Conservation (phyloP, 352 stramenopile genomes). For the Phytophthora constricta region DNA sequence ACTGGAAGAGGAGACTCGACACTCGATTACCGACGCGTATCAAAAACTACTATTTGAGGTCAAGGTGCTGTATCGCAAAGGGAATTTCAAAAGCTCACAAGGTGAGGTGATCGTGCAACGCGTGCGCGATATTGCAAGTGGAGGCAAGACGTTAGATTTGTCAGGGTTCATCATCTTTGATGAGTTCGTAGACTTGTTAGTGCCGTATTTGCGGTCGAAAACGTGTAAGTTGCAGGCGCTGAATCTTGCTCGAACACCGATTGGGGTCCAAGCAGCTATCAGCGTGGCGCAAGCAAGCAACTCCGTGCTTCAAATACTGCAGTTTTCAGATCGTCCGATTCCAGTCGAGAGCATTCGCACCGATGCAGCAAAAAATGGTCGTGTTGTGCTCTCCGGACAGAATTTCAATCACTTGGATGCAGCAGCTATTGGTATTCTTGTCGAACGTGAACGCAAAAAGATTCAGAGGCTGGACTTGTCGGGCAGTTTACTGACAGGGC, state of each 20-base stretch:
- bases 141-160: slow-evolving; percentile 54
- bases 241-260: slow-evolving; percentile 57
- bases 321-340: slow-evolving; percentile 56
- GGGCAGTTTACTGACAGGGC: slow-evolving; percentile 56
- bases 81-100: slow-evolving; percentile 71
- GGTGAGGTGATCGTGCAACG: slow-evolving; percentile 61
- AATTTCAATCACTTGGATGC: slow-evolving; percentile 69
- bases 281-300: slow-evolving; percentile 52
- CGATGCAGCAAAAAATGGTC: slow-evolving; percentile 36
- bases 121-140: slow-evolving; percentile 51
- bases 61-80: slow-evolving; percentile 60
- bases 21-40: slow-evolving; percentile 64
- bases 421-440: slow-evolving; percentile 53
- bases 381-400: slow-evolving; percentile 31
- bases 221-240: slow-evolving; percentile 53
- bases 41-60: slow-evolving; percentile 73
- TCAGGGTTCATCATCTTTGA: slow-evolving; percentile 63
- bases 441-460: slow-evolving; percentile 59
- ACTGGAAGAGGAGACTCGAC: slow-evolving; percentile 73
- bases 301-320: slow-evolving; percentile 45
- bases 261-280: slow-evolving; percentile 53
- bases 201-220: slow-evolving; percentile 59
- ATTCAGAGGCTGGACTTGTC: slow-evolving; percentile 60
- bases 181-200: slow-evolving; percentile 62
- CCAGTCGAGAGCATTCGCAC: slow-evolving; percentile 37